Conservation (phyloP, 2,329 filamentous ascomycete species). For the Aaosphaeria pasadenensis region DNA sequence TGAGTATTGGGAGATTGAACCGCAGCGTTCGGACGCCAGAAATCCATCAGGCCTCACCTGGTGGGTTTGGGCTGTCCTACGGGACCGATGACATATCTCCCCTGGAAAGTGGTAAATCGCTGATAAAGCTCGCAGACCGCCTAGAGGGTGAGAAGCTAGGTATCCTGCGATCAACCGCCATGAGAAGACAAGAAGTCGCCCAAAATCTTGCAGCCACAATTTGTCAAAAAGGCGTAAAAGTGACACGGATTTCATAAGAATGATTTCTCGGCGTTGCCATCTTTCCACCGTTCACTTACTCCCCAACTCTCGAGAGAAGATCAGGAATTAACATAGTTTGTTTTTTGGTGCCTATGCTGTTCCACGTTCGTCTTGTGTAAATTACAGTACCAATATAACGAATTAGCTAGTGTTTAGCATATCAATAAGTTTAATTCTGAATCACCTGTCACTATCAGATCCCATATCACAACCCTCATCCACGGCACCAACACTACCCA, state of each 20-base stretch:
- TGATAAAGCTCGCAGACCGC: slow-evolving; percentile 37
- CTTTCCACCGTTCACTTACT: too few relatives aligned
- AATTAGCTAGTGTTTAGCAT: too few relatives aligned
- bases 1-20: slow-evolving; percentile 29
- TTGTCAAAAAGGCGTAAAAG: slow-evolving; percentile 28
- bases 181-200: slow-evolving; percentile 38
- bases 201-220: slow-evolving; percentile 37
- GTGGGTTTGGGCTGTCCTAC: slow-evolving; percentile 34
- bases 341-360: too few relatives aligned
- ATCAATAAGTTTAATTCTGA: too few relatives aligned
- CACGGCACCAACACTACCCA: too few relatives aligned
- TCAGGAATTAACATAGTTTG: too few relatives aligned
- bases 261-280: too few relatives aligned
- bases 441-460: too few relatives aligned
- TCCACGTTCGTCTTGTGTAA: too few relatives aligned
- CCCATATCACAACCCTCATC: too few relatives aligned
- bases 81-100: slow-evolving; percentile 25
- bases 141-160: slow-evolving; percentile 42
- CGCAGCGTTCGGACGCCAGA: slow-evolving; percentile 29
- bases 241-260: slow-evolving; percentile 13
- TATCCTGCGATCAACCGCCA: slow-evolving; percentile 30
- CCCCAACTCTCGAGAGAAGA: too few relatives aligned
- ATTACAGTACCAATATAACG: too few relatives aligned
- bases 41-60: slow-evolving; percentile 17
- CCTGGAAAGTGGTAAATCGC: slow-evolving; percentile 13